phyloP scores from a whole-genome alignment of 1,284 basidiomycete genomes.

The Puccinia brachypodii region DNA sequence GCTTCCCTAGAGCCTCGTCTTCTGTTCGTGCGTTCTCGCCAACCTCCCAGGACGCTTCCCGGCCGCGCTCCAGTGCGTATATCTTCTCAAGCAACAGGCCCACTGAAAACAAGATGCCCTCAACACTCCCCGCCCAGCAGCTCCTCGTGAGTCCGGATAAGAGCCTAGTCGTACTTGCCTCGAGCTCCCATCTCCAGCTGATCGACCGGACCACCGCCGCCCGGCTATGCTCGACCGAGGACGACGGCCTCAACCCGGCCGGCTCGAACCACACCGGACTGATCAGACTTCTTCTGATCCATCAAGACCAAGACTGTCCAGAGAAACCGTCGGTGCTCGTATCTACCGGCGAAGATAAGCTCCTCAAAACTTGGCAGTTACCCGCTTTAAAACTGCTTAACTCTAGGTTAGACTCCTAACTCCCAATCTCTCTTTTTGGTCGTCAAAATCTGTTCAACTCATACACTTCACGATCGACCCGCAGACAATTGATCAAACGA shows the following conservation, averaged over 20 bases:
- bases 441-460: background rate
- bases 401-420: constrained; percentile 41
- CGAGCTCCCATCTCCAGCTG: background rate
- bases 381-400: constrained; percentile 27
- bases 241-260: background rate
- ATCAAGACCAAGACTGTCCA: constrained; percentile 1
- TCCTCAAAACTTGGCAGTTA: constrained; percentile 41
- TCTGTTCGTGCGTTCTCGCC: background rate
- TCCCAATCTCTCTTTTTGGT: background rate
- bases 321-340: background rate
- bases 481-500: constrained; percentile 38
- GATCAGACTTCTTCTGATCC: constrained; percentile 37
- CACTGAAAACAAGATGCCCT: background rate
- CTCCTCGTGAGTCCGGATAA: background rate
- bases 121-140: constrained; percentile 10
- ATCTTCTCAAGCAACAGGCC: background rate
- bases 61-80: background rate
- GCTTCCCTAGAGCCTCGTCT: background rate
- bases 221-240: background rate
- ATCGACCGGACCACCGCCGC: background rate
- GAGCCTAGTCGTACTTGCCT: background rate
- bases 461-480: background rate
- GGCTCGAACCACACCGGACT: constrained; percentile 25
- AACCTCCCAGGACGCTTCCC: background rate
- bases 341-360: constrained; percentile 43